Evolutionary conservation across 495 filamentous ascomycete genomes (phyloP), one percentile per base, ranked within the genome.

Genomic region (Penicillium manginii): DNA sequence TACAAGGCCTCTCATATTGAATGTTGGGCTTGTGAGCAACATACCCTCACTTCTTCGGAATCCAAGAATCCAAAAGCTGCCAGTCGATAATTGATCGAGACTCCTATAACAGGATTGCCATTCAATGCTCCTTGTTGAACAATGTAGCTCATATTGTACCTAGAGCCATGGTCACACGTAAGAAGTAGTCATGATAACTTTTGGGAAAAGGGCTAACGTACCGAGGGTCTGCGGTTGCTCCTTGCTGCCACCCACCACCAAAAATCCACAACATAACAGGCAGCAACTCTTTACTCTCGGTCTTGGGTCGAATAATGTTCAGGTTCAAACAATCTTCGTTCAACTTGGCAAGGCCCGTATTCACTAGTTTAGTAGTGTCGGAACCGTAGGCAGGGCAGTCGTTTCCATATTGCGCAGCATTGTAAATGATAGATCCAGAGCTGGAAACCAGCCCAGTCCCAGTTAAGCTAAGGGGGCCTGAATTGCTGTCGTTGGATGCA

Each of bases 51-150:
- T 64, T 75, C 73, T 49, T 71, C 54, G 9, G 73, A 75, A 4
- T 89, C 87, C 8, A 92, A 71, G 55, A 91, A 91, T 1, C 90
- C 90, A 73, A 84, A 89, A 0, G 86, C 75, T 0, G 88, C 86
- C 23, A 92, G 79, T 7, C 90, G 84, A 60, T 91, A 91, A 61
- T 91, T 92, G 70, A 92, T 86, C 60, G 85, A 86, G 8, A 93
- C 84, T 26, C 90, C 77, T 7, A 93, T 66, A 47, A 91, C 81
- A 3, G 86, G 85, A 63, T 88, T 85, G 1, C 76, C 80, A 47
- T 66, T 71, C 42, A 68, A 39, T 3, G 61, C 69, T 11, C 71
- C 67, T 48, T 75, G 73, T 21, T 67, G 63, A 11, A 72, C 57
- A 17, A 75, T 63, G 57, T 75, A 75, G 29, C 68, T 75, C 73